phyloP scores from a whole-genome alignment of 2,329 filamentous ascomycete species.

The Cladorrhinum sp. region DNA sequence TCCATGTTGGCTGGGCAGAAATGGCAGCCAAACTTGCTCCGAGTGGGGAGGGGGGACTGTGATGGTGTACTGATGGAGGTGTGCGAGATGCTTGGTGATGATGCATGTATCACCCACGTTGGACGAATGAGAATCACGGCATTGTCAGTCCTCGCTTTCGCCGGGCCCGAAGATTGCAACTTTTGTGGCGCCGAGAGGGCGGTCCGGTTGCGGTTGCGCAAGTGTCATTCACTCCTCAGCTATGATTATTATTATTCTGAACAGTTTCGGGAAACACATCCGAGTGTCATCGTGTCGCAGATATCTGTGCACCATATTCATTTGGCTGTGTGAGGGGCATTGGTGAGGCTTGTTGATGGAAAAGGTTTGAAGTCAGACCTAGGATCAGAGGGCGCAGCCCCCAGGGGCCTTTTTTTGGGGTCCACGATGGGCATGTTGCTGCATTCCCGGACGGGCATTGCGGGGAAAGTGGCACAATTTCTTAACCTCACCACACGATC shows the following conservation, averaged over 20 bases:
- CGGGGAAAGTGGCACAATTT: background rate
- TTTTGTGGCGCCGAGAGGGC: background rate
- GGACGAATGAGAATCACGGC: slow-evolving; percentile 2
- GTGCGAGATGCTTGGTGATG: background rate
- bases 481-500: slow-evolving; percentile 12
- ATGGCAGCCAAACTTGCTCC: background rate
- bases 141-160: background rate
- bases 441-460: background rate
- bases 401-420: background rate
- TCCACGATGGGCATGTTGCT: background rate
- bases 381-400: background rate
- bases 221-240: background rate
- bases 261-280: background rate
- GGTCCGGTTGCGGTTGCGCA: slow-evolving; percentile 4
- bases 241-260: background rate
- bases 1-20: background rate
- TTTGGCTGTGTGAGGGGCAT: slow-evolving; percentile 22
- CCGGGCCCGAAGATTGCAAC: background rate
- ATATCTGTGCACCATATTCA: background rate
- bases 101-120: background rate
- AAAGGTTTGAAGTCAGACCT: background rate
- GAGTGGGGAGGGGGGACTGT: background rate
- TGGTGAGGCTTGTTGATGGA: slow-evolving; percentile 12
- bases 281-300: background rate
- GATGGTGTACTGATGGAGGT: background rate